Conservation (phyloP, 768 basidiomycete genomes). For the Lyophyllum atratum region DNA sequence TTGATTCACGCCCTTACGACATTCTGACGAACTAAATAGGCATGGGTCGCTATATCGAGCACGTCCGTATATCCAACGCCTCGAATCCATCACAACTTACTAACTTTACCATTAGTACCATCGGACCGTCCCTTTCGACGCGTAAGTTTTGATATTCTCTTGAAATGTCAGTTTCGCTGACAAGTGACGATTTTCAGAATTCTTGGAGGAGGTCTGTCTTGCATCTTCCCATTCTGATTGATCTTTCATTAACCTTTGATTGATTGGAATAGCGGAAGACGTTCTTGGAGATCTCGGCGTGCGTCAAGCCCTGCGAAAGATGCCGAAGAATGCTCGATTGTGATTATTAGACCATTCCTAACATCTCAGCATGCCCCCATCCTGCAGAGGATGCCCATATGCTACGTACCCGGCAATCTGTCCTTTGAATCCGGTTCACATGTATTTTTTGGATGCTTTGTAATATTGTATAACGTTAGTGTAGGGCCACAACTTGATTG, state of each 20-base stretch:
- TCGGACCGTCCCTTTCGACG: slow-evolving; percentile 51
- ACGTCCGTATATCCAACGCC: slow-evolving; percentile 41
- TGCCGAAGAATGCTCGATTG: slow-evolving; percentile 62
- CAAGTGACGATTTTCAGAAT: slow-evolving; percentile 2
- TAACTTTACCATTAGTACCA: slow-evolving; percentile 38
- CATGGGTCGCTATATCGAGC: slow-evolving; percentile 69
- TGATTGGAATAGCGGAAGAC: slow-evolving; percentile 53
- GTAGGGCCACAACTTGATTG: neutral
- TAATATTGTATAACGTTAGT: too few relatives aligned
- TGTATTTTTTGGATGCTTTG: too few relatives aligned
- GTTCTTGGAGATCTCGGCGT: slow-evolving; percentile 77
- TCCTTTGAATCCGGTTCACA: neutral
- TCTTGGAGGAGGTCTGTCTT: slow-evolving; percentile 18
- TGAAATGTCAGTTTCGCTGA: neutral
- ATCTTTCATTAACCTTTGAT: neutral
- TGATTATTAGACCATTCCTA: slow-evolving; percentile 22
- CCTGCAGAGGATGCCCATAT: neutral
- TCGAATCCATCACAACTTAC: neutral
- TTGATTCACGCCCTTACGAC: neutral
- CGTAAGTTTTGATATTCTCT: slow-evolving; percentile 36
- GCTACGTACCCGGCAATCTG: neutral
- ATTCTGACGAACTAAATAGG: slow-evolving; percentile 60
- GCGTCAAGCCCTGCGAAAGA: slow-evolving; percentile 70
- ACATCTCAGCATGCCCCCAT: neutral
- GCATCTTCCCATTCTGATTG: neutral